A percentile compares a stretch with the other conserved stretches of the same genome.
phyloP scores from a whole-genome alignment of 768 basidiomycete species.

The Boletus tylopilopsis region DNA sequence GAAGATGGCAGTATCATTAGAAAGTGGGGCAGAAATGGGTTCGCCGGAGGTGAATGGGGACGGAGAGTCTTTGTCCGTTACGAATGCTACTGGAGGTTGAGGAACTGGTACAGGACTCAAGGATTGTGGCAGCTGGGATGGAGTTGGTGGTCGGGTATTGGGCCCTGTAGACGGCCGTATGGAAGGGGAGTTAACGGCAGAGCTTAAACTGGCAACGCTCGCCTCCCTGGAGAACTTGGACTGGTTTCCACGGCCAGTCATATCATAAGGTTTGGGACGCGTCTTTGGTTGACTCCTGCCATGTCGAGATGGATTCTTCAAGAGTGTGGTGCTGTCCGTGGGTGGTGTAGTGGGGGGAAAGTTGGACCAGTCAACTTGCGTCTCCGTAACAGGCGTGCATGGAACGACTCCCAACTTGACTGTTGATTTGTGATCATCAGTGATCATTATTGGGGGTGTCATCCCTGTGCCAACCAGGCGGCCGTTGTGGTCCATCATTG shows the following conservation, averaged over 20 bases:
- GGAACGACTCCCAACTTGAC: constrained; percentile 26
- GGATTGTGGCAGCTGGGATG: constrained; percentile 19
- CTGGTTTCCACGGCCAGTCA: constrained; percentile 27
- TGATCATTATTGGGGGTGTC: constrained; percentile 95
- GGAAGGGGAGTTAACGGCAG: constrained; percentile 44
- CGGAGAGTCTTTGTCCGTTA: constrained; percentile 4
- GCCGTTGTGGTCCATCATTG: constrained; percentile 76
- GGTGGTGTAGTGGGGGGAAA: constrained; percentile 20
- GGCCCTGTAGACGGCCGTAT: constrained; percentile 34
- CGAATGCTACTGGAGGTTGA: constrained; percentile 3
- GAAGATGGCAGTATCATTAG: constrained; percentile 12
- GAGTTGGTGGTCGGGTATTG: constrained; percentile 30
- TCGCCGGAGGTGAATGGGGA: constrained; percentile 7
- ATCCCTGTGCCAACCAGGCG: constrained; percentile 76
- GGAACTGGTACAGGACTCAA: constrained; percentile 12
- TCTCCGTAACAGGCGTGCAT: constrained; percentile 33
- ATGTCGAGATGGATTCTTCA: constrained; percentile 43
- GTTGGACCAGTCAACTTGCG: constrained; percentile 52
- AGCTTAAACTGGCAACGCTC: constrained; percentile 49
- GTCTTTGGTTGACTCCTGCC: constrained; percentile 50
- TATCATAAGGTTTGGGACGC: constrained; percentile 71
- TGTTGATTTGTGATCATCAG: constrained; percentile 95
- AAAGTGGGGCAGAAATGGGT: constrained; percentile 7
- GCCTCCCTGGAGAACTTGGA: constrained; percentile 54
- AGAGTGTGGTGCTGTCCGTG: constrained; percentile 37